These are phyloP conservation scores for Jimgerdemannia flammicorona DNA, from an alignment of 192 early-diverging fungal genomes.

Conservation along the genomic window DNA sequence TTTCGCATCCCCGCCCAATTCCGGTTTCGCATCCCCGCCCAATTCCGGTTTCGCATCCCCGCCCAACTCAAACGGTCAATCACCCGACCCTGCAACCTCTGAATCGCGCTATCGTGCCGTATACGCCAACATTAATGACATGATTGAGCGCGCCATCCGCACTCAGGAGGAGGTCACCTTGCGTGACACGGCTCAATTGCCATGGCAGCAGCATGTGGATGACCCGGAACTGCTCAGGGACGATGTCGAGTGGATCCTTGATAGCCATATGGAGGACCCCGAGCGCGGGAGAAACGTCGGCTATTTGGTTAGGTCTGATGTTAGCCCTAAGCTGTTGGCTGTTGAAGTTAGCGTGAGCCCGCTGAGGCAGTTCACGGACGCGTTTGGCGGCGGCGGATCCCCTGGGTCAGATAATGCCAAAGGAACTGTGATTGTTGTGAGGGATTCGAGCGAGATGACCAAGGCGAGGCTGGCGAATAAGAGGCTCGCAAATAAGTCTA, in stretches of 20 bases:
- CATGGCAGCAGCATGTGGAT: neutral
- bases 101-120: neutral
- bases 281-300: constrained; percentile 3
- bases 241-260: constrained; percentile 6
- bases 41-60: no score
- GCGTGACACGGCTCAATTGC: neutral
- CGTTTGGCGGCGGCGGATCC: neutral
- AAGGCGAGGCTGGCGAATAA: constrained; percentile 5
- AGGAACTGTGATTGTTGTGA: constrained; percentile 10
- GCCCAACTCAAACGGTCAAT: neutral
- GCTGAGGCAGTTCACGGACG: neutral
- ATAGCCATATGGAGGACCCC: constrained; percentile 2
- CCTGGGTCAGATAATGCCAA: constrained; percentile 3
- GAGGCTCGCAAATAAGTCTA: constrained; percentile 7
- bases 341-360: constrained; percentile 12
- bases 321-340: neutral
- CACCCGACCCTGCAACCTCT: neutral
- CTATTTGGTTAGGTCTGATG: constrained; percentile 4
- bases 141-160: constrained; percentile 1
- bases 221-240: constrained; percentile 6
- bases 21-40: neutral
- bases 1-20: no score
- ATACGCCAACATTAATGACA: constrained; percentile 1
- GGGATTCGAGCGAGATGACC: constrained; percentile 12
- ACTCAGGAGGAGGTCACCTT: neutral